phyloP scores from a whole-genome alignment of 2,329 filamentous ascomycete species.

The Fusarium denticulatum region DNA sequence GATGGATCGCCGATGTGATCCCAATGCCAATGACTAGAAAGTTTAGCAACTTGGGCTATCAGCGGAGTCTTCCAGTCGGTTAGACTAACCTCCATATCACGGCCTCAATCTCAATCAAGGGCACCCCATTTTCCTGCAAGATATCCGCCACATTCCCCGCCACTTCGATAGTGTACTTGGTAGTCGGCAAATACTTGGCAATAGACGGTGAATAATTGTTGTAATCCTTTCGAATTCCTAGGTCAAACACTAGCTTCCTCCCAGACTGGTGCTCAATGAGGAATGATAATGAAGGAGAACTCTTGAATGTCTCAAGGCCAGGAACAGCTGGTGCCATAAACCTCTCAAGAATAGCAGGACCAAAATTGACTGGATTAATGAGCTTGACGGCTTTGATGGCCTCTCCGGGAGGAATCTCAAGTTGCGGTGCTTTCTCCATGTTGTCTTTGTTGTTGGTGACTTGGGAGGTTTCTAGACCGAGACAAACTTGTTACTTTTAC shows the following conservation, averaged over 20 bases:
- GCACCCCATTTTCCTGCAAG: slow-evolving; percentile 7
- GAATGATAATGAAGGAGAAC: slow-evolving; percentile 44
- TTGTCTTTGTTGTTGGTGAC: neutral
- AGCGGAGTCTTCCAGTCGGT: rapidly evolving
- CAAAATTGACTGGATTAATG: slow-evolving; percentile 53
- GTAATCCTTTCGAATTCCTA: slow-evolving; percentile 46
- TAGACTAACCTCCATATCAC: slow-evolving; percentile 36
- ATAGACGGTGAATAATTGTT: slow-evolving; percentile 42
- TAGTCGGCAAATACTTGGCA: slow-evolving; percentile 41
- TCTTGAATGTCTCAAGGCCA: slow-evolving; percentile 47
- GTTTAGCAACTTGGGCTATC: neutral
- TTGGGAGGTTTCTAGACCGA: rapidly evolving
- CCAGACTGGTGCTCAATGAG: slow-evolving; percentile 44
- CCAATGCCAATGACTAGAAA: slow-evolving; percentile 55
- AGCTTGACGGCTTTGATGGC: slow-evolving; percentile 42
- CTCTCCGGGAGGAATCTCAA: slow-evolving; percentile 19
- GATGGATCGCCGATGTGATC: slow-evolving; percentile 64
- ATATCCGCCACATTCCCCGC: slow-evolving; percentile 41
- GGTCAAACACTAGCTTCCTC: slow-evolving; percentile 44
- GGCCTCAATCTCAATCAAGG: slow-evolving; percentile 21
- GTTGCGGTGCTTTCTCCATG: neutral
- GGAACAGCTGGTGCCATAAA: slow-evolving; percentile 53
- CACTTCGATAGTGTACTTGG: slow-evolving; percentile 41
- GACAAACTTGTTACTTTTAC: neutral
- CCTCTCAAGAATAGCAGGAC: slow-evolving; percentile 50